Conservation (phyloP, 495 filamentous ascomycete species). For the Glutinoglossum americanum region DNA sequence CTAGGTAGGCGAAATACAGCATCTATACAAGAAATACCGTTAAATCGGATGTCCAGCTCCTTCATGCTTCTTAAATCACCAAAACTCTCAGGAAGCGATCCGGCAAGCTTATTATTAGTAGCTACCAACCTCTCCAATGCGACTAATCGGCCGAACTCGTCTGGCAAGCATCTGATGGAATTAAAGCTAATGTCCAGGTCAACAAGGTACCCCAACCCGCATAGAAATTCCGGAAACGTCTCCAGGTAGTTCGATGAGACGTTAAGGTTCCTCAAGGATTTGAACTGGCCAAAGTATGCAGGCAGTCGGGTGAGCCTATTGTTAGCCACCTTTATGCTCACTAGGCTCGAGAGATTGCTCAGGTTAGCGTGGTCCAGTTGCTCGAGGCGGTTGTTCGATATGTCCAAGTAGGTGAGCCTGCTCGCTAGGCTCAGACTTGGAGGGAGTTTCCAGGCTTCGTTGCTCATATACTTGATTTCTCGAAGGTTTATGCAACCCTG, state of each 20-base stretch:
- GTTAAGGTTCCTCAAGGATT: slow-evolving; percentile 56
- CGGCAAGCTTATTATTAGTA: slow-evolving; percentile 76
- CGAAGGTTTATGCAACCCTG: slow-evolving; percentile 76
- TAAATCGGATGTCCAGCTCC: slow-evolving; percentile 88
- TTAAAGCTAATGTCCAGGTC: slow-evolving; percentile 98
- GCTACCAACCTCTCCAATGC: slow-evolving; percentile 78
- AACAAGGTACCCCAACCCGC: slow-evolving; percentile 58
- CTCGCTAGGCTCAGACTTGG: slow-evolving; percentile 63
- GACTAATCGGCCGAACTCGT: slow-evolving; percentile 52
- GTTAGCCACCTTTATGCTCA: slow-evolving; percentile 83
- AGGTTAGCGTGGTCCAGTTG: slow-evolving; percentile 68
- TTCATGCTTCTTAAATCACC: slow-evolving; percentile 51
- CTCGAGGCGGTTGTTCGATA: slow-evolving; percentile 84
- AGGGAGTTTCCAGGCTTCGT: slow-evolving; percentile 76
- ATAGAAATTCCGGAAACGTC: slow-evolving; percentile 65
- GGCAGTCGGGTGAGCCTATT: slow-evolving; percentile 66
- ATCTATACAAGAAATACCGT: slow-evolving; percentile 68
- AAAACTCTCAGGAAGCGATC: slow-evolving; percentile 49
- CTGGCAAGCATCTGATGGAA: slow-evolving; percentile 49
- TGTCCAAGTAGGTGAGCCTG: slow-evolving; percentile 68
- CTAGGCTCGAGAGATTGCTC: slow-evolving; percentile 42
- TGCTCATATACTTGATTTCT: slow-evolving; percentile 84
- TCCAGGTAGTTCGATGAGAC: slow-evolving; percentile 82
- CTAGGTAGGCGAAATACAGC: slow-evolving; percentile 60
- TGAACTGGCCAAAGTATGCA: slow-evolving; percentile 57